Evolutionary conservation across 2,329 filamentous ascomycete genomes (phyloP).

Genomic region (Claviceps maximensis): DNA sequence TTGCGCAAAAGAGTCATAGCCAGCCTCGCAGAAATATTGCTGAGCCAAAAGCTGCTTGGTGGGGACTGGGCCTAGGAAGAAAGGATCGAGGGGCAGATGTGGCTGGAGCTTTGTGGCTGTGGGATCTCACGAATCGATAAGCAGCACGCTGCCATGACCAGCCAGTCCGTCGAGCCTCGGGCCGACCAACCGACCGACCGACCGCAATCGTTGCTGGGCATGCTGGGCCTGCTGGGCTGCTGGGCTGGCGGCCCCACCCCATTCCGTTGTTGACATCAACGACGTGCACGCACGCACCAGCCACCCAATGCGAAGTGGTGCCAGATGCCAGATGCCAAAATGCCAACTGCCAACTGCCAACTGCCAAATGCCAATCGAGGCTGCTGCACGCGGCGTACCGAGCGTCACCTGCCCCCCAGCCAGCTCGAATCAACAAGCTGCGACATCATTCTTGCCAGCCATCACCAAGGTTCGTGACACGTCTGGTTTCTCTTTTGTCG

Average conservation of each 20-base stretch:
- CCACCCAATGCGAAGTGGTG: background rate
- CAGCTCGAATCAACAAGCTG: background rate
- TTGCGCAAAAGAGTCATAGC: slow-evolving; percentile 6
- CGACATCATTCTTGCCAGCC: background rate
- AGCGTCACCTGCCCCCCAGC: background rate
- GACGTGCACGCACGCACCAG: slow-evolving; percentile 4
- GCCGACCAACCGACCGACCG: too few relatives aligned
- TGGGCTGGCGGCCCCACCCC: slow-evolving; percentile 4
- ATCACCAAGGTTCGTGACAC: background rate
- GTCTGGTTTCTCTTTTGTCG: background rate
- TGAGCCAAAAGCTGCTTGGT: background rate
- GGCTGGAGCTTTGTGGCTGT: slow-evolving; percentile 2
- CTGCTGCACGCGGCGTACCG: background rate
- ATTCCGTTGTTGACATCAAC: slow-evolving; percentile 8
- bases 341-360: background rate
- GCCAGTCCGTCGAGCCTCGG: background rate
- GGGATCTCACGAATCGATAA: background rate
- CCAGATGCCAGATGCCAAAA: background rate
- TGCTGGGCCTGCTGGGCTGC: slow-evolving; percentile 6
- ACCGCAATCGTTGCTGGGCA: slow-evolving; percentile 7
- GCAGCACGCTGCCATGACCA: background rate
- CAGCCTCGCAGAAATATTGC: slow-evolving; percentile 1
- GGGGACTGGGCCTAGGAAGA: background rate
- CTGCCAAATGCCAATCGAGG: background rate
- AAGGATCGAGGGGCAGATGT: slow-evolving; percentile 1